Conservation (phyloP, 805 yeast species). For the Candida multigemmis region DNA sequence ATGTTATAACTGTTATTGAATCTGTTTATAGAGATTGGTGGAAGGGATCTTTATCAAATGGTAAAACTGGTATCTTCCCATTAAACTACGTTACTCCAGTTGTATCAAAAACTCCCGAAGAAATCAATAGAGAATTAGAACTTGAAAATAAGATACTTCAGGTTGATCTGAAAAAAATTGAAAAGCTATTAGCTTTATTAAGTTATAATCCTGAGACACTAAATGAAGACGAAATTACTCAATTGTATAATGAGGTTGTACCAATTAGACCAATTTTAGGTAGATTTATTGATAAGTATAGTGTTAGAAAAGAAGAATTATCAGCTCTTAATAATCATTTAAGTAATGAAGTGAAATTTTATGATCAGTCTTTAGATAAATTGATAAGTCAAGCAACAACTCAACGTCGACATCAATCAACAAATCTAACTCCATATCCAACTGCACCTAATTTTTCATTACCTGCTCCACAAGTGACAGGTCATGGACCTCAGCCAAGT, state of each 20-base stretch:
- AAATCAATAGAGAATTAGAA: conserved; percentile 40
- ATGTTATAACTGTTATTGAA: conserved; percentile 78
- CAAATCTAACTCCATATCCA: conserved; percentile 10
- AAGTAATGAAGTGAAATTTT: conserved; percentile 56
- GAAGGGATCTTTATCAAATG: conserved; percentile 72
- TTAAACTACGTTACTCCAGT: conserved; percentile 82
- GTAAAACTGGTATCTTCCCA: conserved; percentile 84
- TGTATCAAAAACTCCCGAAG: conserved; percentile 54
- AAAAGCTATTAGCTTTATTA: conserved; percentile 51
- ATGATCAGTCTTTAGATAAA: conserved; percentile 61
- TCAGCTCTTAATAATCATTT: conserved; percentile 62
- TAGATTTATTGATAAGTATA: conserved; percentile 66
- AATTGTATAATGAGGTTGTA: conserved; percentile 61
- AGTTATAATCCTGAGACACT: conserved; percentile 20
- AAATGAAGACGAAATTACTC: conserved; percentile 60
- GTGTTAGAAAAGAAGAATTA: conserved; percentile 70
- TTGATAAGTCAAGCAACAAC: conserved; percentile 15
- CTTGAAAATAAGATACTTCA: conserved; percentile 46
- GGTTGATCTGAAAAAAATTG: conserved; percentile 49
- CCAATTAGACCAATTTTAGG: conserved; percentile 71
- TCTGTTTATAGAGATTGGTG: conserved; percentile 93
- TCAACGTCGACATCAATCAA: too few relatives aligned
- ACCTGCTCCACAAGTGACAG: background rate
- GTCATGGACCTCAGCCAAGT: background rate
- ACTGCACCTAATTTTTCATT: background rate